Base-by-base conservation (phyloP, 164 flowering plant genomes). In the Houttuynia cordata region DNA sequence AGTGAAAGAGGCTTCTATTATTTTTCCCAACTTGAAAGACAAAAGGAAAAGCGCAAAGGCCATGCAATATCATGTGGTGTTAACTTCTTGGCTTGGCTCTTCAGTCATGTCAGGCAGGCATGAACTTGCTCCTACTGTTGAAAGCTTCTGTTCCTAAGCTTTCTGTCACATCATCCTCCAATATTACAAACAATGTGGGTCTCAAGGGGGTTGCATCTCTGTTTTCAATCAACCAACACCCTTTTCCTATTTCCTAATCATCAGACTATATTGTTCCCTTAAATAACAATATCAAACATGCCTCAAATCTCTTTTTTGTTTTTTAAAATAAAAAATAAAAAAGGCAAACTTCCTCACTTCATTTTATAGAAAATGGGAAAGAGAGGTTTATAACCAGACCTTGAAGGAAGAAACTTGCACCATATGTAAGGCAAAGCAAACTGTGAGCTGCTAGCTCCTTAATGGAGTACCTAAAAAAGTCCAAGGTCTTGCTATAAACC, bases 91-190 rank as follows among this genome's bases (percentile, higher is more conserved):
- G 20, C 61, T 64, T 64, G 61, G 71, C 75, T 67, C 60, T 67
- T 74, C 70, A 70, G 78, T 80, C 86, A 79, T 75, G 77, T 78
- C 79, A 68, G 62, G 62, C 45, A 57, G 15, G 42, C 24, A 45
- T 61, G 68, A 76, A 76, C 80, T 77, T 76, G 67, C 63, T 64
- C 65, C 13, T 58, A 84, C 90, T 84, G 77, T 85, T 76, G 59
- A 71, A 72, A 76, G 73, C 84, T 85, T 80, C 86, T 83, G 87
- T 85, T 85, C 83, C 86, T 82, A 76, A 75, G 72, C 91, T 88
- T 88, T 88, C 85, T 88, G 91, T 85, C 96, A 81, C 82, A 78
- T 85, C 91, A 78, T 85, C 91, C 78, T 69, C 73, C 71, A 71
- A 75, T 70, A 79, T 75, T 75, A 84, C 70, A 74, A 64, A 67